phyloP scores from a whole-genome alignment of 805 yeast genomes.

The Wickerhamiella australiensis region DNA sequence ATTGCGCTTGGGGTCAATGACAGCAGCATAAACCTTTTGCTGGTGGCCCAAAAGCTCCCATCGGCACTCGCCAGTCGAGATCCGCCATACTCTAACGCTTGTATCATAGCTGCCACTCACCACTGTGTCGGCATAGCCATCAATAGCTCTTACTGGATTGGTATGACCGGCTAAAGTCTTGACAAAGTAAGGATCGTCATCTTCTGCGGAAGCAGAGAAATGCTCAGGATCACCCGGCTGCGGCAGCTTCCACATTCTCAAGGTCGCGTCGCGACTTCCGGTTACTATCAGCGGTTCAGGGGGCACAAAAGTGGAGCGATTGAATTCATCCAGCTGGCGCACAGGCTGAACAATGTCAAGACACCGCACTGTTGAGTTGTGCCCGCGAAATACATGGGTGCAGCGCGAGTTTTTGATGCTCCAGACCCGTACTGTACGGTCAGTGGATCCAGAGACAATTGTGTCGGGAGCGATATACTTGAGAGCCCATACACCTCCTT shows the following conservation, averaged over 20 bases:
- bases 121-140: conserved; percentile 73
- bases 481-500: conserved; percentile 98
- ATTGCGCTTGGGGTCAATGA: conserved; percentile 60
- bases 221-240: conserved; percentile 27
- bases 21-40: conserved; percentile 80
- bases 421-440: conserved; percentile 90
- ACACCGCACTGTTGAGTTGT: conserved; percentile 86
- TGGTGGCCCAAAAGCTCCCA: conserved; percentile 72
- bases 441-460: conserved; percentile 88
- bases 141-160: conserved; percentile 71
- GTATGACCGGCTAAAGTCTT: conserved; percentile 64
- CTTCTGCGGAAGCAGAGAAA: conserved; percentile 13
- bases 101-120: conserved; percentile 87
- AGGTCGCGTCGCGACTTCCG: conserved; percentile 75
- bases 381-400: conserved; percentile 85
- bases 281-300: conserved; percentile 62
- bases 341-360: conserved; percentile 67
- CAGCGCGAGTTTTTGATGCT: conserved; percentile 72
- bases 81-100: conserved; percentile 86
- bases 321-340: conserved; percentile 40
- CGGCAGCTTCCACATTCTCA: conserved; percentile 79
- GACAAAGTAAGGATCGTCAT: conserved; percentile 49
- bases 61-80: conserved; percentile 58
- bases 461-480: conserved; percentile 63
- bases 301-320: conserved; percentile 46